Conservation (phyloP, 371 early-diverging fungal species). For the Batrachochytrium dendrobatidis region DNA sequence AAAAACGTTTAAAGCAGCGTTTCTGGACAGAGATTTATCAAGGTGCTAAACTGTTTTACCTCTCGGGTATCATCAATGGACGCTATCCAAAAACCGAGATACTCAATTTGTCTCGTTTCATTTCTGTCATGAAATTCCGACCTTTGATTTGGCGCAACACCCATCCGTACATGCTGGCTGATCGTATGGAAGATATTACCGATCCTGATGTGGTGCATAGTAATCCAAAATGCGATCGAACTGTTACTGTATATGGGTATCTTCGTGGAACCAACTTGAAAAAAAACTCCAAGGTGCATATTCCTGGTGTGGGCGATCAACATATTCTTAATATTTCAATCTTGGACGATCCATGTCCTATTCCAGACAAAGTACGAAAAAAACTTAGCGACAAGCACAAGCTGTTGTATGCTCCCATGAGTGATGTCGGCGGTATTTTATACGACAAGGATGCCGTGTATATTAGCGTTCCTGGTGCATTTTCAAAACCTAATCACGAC, state of each 20-base stretch:
- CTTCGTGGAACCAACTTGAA: conserved; percentile 89
- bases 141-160: conserved; percentile 94
- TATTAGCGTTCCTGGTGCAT: conserved; percentile 86
- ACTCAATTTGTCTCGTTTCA: conserved; percentile 89
- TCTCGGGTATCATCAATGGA: conserved; percentile 90
- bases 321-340: conserved; percentile 62
- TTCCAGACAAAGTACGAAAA: conserved; percentile 87
- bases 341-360: conserved; percentile 88
- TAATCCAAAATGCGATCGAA: conserved; percentile 83
- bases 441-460: conserved; percentile 98
- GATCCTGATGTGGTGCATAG: conserved; percentile 75
- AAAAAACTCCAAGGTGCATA: conserved; percentile 74
- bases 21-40: conserved; percentile 98
- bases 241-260: conserved; percentile 90
- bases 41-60: conserved; percentile 94
- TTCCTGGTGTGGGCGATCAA: conserved; percentile 93
- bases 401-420: conserved; percentile 97
- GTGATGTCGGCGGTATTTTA: conserved; percentile 94
- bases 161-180: conserved; percentile 91
- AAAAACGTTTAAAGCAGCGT: conserved; percentile 91
- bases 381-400: conserved; percentile 85
- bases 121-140: conserved; percentile 94
- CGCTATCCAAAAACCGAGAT: conserved; percentile 89
- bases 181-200: conserved; percentile 95
- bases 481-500: conserved; percentile 55